These are phyloP conservation scores for Phymatotrichopsis omnivora DNA, from an alignment of 2,329 filamentous ascomycete genomes.

Conservation along the genomic window DNA sequence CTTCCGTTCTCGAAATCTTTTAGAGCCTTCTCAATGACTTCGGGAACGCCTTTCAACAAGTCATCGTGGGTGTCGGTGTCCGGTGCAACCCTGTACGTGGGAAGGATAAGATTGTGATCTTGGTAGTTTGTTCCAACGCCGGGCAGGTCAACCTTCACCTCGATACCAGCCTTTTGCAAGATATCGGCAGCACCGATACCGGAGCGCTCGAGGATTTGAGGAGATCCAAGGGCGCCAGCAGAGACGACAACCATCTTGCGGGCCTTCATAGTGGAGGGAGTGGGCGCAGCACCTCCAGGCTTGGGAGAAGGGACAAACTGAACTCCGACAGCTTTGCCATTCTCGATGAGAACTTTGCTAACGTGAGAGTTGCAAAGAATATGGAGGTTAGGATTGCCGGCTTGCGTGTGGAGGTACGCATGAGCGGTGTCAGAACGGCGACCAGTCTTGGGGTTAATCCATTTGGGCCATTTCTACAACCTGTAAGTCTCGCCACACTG, in stretches of 20 bases:
- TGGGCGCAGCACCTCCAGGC: slow-evolving; percentile 29
- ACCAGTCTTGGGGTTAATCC: slow-evolving; percentile 37
- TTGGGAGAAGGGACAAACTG: slow-evolving; percentile 45
- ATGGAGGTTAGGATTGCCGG: slow-evolving; percentile 48
- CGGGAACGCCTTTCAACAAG: slow-evolving; percentile 43
- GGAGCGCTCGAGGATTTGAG: slow-evolving; percentile 51
- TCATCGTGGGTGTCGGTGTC: slow-evolving; percentile 40
- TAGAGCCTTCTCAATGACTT: slow-evolving; percentile 40
- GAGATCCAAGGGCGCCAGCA: slow-evolving; percentile 45
- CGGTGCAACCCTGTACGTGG: slow-evolving; percentile 40
- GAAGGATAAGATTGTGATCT: slow-evolving; percentile 47
- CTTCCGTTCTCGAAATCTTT: slow-evolving; percentile 38
- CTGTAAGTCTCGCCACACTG: background rate
- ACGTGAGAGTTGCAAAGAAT: slow-evolving; percentile 50
- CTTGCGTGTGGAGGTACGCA: slow-evolving; percentile 45
- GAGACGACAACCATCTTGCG: slow-evolving; percentile 45
- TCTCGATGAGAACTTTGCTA: slow-evolving; percentile 45
- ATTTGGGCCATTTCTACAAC: slow-evolving; percentile 25
- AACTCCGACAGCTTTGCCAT: slow-evolving; percentile 48
- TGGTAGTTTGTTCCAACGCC: slow-evolving; percentile 47
- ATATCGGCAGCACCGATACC: slow-evolving; percentile 47
- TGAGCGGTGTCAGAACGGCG: slow-evolving; percentile 50
- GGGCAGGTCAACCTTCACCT: slow-evolving; percentile 40
- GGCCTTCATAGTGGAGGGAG: slow-evolving; percentile 39
- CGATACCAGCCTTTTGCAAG: slow-evolving; percentile 41